Evolutionary conservation across 179 eudicot species (phyloP).

Genomic region (Patellifolia procumbens): DNA sequence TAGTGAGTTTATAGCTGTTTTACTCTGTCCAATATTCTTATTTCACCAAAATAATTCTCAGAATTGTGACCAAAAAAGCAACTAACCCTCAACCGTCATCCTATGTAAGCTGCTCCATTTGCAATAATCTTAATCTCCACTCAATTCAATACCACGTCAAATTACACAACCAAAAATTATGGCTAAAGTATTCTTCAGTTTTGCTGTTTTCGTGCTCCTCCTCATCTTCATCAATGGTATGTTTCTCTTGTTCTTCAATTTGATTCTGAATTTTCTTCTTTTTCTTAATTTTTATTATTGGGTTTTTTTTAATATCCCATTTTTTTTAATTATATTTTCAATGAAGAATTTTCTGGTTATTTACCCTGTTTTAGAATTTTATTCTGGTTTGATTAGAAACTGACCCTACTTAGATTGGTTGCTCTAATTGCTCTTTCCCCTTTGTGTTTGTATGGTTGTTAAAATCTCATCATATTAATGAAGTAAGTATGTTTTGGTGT

Average conservation of each 20-base stretch:
- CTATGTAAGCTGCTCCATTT: too few species aligned
- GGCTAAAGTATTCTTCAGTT: conserved; percentile 14
- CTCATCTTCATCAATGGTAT: conserved; percentile 27
- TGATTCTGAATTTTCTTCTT: too few species aligned
- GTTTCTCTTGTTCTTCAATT: conserved; percentile 10
- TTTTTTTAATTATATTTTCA: too few species aligned
- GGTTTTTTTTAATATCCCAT: too few species aligned
- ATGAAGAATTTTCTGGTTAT: too few species aligned
- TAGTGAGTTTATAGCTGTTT: conserved; percentile 2
- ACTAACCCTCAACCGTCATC: background rate
- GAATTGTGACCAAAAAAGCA: background rate
- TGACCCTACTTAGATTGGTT: too few species aligned
- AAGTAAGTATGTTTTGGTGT: too few species aligned
- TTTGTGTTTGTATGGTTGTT: too few species aligned
- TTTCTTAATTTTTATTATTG: background rate
- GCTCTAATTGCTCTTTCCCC: too few species aligned
- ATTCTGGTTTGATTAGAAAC: too few species aligned
- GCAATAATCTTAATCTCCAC: background rate
- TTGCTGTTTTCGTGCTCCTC: conserved; percentile 19
- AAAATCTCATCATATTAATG: too few species aligned
- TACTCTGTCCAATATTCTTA: background rate
- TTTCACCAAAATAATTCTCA: background rate
- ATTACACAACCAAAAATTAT: background rate
- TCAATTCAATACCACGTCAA: background rate
- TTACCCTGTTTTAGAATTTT: too few species aligned